Base-by-base conservation (phyloP, 805 yeast species). In the Teunomyces barrocoloradensis region DNA sequence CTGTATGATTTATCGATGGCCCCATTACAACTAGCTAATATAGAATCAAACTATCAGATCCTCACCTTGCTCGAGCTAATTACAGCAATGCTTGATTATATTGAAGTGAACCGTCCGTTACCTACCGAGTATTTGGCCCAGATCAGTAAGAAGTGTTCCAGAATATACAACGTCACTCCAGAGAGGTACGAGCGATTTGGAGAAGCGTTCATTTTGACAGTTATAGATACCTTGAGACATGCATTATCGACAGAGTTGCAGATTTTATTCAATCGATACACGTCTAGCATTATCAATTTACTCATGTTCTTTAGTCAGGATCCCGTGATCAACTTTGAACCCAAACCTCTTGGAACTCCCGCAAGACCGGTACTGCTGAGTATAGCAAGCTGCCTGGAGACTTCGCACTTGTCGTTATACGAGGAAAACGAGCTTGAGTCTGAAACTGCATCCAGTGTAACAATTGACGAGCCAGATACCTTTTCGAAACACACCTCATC, bases 181-280 rank as follows among this genome's bases (percentile, higher is more conserved):
- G 10, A 35, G 1, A 23, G 51, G 18, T 64, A 61, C 43, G 30
- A 33, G 12, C 39, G 51, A 2, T 42, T 64, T 18, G 64, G 66
- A 2, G 61, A 63, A 42, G 54, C 52, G 5, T 33, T 51, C 1
- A 32, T 48, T 21, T 18, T 45, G n/a, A 34, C 54, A 10, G 38
- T 46, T 9, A 35, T 45, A 15, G 50, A 48, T 1, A 41, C 21
- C 33, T 30, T 21, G 20, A 41, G 36, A 15, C 48, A 46, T 11
- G 29, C 30, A 15, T 21, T 40, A 13, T 20, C 40, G 5, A n/a
- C 40, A 12, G 40, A 37, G 29, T 12, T 37, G 10, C 53, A 50
- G 29, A 32, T 44, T 5, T 18, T 29, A 9, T 50, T 50, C 41
- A 45, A 47, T 30, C 30, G 32, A 12, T 47, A 45, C 35, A 44